Evolutionary conservation across 257 asterid species (phyloP).

Genomic region (Knoxia roxburghii): DNA sequence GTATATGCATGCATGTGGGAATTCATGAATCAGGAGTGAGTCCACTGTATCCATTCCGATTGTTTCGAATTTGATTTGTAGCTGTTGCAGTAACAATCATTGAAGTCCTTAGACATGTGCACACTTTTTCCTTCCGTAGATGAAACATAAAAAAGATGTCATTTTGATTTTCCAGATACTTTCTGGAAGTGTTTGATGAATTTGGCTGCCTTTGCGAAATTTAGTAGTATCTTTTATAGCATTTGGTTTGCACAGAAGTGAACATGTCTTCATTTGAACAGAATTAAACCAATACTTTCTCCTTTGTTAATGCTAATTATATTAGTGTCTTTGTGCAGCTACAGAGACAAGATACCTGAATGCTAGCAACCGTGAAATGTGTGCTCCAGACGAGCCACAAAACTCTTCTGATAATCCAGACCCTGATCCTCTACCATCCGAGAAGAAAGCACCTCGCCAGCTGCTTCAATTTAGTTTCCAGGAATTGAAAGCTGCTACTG

Average conservation of each 20-base stretch:
- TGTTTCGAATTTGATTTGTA: not conserved
- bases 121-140: not conserved
- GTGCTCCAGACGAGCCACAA: slow-evolving; percentile 61
- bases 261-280: not conserved
- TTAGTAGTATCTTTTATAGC: not conserved
- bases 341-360: slow-evolving; percentile 75
- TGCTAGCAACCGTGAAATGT: slow-evolving; percentile 85
- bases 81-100: not conserved
- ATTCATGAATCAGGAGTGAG: not conserved
- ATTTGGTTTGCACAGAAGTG: not conserved
- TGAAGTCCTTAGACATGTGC: not conserved
- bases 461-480: slow-evolving; percentile 75
- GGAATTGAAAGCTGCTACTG: slow-evolving; percentile 84
- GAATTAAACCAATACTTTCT: slow-evolving; percentile 6
- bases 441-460: slow-evolving; percentile 42
- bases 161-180: not conserved
- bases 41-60: not conserved
- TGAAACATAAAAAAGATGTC: not conserved
- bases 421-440: slow-evolving; percentile 30
- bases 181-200: not conserved
- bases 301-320: not conserved
- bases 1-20: not conserved
- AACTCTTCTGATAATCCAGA: slow-evolving; percentile 43
- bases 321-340: slow-evolving; percentile 32
- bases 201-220: not conserved